These are phyloP conservation scores for Allomyces arbusculus DNA, from an alignment of 192 early-diverging fungal genomes.

Conservation along the genomic window DNA sequence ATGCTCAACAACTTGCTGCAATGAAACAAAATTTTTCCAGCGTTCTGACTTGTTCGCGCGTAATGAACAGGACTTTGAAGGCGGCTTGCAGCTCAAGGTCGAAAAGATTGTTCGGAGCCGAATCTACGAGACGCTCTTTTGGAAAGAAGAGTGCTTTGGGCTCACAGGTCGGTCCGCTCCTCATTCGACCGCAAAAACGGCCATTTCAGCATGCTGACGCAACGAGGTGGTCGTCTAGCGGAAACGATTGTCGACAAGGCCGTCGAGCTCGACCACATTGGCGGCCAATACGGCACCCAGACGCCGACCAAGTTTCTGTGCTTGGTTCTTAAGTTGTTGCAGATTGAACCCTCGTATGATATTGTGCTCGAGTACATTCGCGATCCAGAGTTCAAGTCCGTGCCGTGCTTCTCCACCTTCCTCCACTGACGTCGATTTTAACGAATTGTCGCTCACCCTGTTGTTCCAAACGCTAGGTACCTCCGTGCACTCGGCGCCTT, in stretches of 20 bases:
- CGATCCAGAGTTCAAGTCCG: constrained; percentile 60
- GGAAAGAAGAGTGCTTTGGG: constrained; percentile 94
- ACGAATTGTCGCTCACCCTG: neutral
- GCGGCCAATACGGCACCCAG: constrained; percentile 67
- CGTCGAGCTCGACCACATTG: constrained; percentile 44
- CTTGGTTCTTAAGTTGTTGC: constrained; percentile 67
- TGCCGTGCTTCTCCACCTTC: neutral
- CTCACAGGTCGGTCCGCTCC: constrained; percentile 39
- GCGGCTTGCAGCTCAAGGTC: constrained; percentile 15
- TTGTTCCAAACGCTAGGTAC: constrained; percentile 21
- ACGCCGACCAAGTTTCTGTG: constrained; percentile 84
- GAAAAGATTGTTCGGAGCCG: constrained; percentile 81
- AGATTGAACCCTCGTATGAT: constrained; percentile 73
- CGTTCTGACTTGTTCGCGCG: no score
- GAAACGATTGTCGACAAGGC: constrained; percentile 81
- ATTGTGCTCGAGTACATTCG: constrained; percentile 69
- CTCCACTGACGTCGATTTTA: neutral
- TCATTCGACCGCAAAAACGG: neutral
- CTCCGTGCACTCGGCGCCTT: constrained; percentile 73
- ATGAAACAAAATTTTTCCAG: no score
- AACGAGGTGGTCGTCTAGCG: constrained; percentile 16
- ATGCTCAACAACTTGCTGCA: no score
- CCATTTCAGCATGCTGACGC: constrained; percentile 1
- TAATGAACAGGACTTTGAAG: neutral
- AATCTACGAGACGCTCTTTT: constrained; percentile 82